Percentiles rank a stretch among this genome's conserved stretches.
Conservation (phyloP, 1,139 yeast genomes). For the Lodderomyces margitis region DNA sequence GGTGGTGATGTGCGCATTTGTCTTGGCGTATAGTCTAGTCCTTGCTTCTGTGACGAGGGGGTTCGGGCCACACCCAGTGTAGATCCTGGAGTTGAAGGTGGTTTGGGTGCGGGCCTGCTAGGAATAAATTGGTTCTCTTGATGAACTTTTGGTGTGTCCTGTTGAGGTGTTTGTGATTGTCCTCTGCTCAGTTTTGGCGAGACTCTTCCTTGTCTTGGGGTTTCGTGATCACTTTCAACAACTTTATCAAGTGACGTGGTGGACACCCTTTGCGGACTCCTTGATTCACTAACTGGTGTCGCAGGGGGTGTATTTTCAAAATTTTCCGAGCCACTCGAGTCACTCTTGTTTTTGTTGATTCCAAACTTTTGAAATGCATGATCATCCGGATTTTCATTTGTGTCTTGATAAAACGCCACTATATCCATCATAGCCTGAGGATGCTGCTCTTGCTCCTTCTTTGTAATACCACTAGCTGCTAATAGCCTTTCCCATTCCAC, state of each 20-base stretch:
- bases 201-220: constrained; percentile 11
- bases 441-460: constrained; percentile 80
- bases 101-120: constrained; percentile 67
- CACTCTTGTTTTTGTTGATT: constrained; percentile 21
- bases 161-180: constrained; percentile 13
- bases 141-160: constrained; percentile 23
- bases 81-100: constrained; percentile 27
- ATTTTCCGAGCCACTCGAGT: constrained; percentile 16
- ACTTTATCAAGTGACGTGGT: constrained; percentile 7
- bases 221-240: constrained; percentile 1
- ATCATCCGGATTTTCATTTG: constrained; percentile 59
- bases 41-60: not conserved
- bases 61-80: not conserved
- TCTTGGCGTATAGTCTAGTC: constrained; percentile 4
- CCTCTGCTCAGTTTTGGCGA: constrained; percentile 15
- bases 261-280: constrained; percentile 17
- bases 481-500: constrained; percentile 86
- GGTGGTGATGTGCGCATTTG: constrained; percentile 11
- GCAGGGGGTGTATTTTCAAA: constrained; percentile 28
- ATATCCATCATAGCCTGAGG: constrained; percentile 95
- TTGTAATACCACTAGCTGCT: constrained; percentile 82
- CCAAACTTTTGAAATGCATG: constrained; percentile 78
- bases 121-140: constrained; percentile 55
- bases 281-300: constrained; percentile 21
- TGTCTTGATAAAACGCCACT: constrained; percentile 80